These are phyloP conservation scores for Clathrospora elynae DNA, from an alignment of 2,329 filamentous ascomycete species.

Conservation along the genomic window DNA sequence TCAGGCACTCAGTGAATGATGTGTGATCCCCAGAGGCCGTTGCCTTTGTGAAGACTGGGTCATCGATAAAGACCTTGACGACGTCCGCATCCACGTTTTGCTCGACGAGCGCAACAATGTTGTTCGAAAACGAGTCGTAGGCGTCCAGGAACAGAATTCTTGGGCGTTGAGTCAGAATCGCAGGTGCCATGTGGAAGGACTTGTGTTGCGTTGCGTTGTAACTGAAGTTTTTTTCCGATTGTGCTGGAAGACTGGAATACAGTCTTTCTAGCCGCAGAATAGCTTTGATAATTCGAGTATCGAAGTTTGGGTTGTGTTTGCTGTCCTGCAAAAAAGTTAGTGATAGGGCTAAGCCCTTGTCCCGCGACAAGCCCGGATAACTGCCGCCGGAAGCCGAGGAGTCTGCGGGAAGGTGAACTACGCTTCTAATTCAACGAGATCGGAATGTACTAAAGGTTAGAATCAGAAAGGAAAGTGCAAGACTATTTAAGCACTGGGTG, in stretches of 20 bases:
- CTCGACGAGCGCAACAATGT: conserved; percentile 82
- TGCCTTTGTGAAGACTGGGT: conserved; percentile 24
- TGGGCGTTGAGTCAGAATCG: conserved; percentile 29
- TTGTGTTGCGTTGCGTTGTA: no score
- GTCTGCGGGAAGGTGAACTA: neutral
- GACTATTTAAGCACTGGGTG: conserved; percentile 9
- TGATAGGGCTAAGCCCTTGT: conserved; percentile 18
- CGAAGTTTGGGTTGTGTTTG: neutral
- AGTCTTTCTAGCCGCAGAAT: no score
- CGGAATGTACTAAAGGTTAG: neutral
- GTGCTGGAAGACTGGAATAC: no score
- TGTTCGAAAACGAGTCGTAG: conserved; percentile 96
- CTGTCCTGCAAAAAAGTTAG: conserved; percentile 16
- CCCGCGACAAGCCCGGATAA: conserved; percentile 19
- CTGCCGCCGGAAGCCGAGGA: conserved; percentile 9
- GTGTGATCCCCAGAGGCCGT: conserved; percentile 16
- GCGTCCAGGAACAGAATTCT: conserved; percentile 88
- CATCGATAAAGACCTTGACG: conserved; percentile 71
- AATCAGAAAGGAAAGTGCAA: conserved; percentile 1
- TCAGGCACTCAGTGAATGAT: conserved; percentile 54
- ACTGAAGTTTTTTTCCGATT: no score
- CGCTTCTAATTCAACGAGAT: neutral
- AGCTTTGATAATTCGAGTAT: neutral
- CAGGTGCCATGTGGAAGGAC: conserved; percentile 46
- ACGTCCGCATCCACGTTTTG: conserved; percentile 71